A percentile compares a stretch with the other conserved stretches of the same genome.
Evolutionary conservation across 208 protist species (phyloP).

Genomic region (Leishmania lainsoni): DNA sequence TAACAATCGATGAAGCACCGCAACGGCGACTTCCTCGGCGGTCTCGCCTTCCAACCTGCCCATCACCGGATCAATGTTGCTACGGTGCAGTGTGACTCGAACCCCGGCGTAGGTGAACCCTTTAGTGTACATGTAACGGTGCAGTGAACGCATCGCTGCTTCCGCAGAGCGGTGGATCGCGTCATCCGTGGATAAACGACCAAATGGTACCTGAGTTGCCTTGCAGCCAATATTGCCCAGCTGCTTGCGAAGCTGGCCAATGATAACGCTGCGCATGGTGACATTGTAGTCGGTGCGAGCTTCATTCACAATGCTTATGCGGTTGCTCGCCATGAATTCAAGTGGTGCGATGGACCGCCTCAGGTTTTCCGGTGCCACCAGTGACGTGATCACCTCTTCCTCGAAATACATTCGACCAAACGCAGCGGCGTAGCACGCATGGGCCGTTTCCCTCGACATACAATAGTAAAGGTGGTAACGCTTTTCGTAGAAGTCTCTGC

Average conservation of each 20-base stretch:
- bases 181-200: slow-evolving; percentile 60
- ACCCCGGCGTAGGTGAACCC: background rate
- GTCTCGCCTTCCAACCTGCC: background rate
- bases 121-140: background rate
- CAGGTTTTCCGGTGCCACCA: slow-evolving; percentile 39
- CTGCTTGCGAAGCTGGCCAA: background rate
- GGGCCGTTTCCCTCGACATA: slow-evolving; percentile 50
- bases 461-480: slow-evolving; percentile 51
- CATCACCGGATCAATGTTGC: background rate
- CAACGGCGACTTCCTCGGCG: slow-evolving; percentile 3
- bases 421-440: slow-evolving; percentile 40
- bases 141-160: slow-evolving; percentile 2
- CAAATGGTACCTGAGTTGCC: slow-evolving; percentile 35
- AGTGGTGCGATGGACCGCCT: background rate
- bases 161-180: slow-evolving; percentile 42
- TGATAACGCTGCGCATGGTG: background rate
- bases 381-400: slow-evolving; percentile 37
- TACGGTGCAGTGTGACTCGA: background rate
- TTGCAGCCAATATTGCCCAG: background rate
- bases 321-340: slow-evolving; percentile 37
- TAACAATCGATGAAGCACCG: slow-evolving; percentile 3
- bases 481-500: slow-evolving; percentile 44
- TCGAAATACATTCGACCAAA: slow-evolving; percentile 60
- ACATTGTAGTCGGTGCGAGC: slow-evolving; percentile 15
- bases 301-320: slow-evolving; percentile 40